Evolutionary conservation across 2,329 filamentous ascomycete species (phyloP).

Genomic region (Rachicladosporium sp.): DNA sequence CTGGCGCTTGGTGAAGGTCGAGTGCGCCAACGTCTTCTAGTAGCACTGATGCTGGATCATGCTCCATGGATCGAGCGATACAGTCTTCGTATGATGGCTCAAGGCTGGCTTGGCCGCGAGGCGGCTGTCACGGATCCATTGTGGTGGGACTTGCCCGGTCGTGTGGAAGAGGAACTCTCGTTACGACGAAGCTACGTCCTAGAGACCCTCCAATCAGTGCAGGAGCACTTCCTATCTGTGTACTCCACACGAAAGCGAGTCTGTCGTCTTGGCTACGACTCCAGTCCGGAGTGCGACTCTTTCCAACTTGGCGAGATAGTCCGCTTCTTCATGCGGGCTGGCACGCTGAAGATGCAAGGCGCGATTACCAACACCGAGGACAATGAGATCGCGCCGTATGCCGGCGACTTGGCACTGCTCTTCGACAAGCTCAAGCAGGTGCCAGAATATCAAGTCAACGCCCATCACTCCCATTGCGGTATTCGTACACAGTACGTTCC

Average conservation of each 20-base stretch:
- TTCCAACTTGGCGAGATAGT: slow-evolving; percentile 71
- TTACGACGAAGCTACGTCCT: slow-evolving; percentile 54
- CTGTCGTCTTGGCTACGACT: slow-evolving; percentile 64
- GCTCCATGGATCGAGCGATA: slow-evolving; percentile 47
- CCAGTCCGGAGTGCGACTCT: slow-evolving; percentile 58
- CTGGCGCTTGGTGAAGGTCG: slow-evolving; percentile 44
- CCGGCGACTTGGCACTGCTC: slow-evolving; percentile 50
- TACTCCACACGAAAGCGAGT: slow-evolving; percentile 56
- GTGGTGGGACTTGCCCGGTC: slow-evolving; percentile 63
- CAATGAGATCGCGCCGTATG: slow-evolving; percentile 38
- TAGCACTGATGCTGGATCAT: slow-evolving; percentile 53
- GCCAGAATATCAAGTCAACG: slow-evolving; percentile 62
- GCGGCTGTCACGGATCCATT: slow-evolving; percentile 33
- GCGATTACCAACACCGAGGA: slow-evolving; percentile 27
- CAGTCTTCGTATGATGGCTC: slow-evolving; percentile 53
- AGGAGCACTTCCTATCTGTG: slow-evolving; percentile 52
- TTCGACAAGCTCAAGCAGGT: slow-evolving; percentile 51
- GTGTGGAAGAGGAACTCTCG: slow-evolving; percentile 58
- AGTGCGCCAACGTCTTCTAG: slow-evolving; percentile 56
- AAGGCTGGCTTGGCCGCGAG: slow-evolving; percentile 49
- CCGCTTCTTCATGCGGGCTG: slow-evolving; percentile 53
- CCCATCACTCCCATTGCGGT: slow-evolving; percentile 61
- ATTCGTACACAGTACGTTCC: slow-evolving; percentile 53
- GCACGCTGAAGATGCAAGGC: slow-evolving; percentile 45
- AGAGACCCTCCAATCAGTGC: slow-evolving; percentile 56